Base-by-base conservation (phyloP, 768 basidiomycete genomes). In the Russula vinacea region DNA sequence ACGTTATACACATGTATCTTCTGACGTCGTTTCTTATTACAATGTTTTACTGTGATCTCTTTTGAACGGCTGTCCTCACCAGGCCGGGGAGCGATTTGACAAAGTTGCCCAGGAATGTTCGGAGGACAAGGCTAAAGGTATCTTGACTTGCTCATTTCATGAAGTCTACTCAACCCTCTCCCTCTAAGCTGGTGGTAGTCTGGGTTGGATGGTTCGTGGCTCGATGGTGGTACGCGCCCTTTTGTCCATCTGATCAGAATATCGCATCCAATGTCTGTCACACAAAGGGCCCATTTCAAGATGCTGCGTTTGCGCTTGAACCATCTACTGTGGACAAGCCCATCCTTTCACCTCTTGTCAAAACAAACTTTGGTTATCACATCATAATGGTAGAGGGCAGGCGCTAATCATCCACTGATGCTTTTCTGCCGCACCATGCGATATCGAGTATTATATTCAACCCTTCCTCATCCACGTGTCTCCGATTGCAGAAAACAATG, bases 381-480 rank as follows among this genome's bases (percentile, higher is more conserved):
- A 86, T 94, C 70, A 92, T 94, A 73, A 90, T 94, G 89, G 91
- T 92, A 8, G 91, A 94, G 76, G 91, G 90, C 19, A 83, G 91
- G 42, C 83, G 89, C 40, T 85, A 64, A 42, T 6, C 10, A 22
- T 50, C 24, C 6, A 7, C 47, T 29, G 10, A 17, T 22, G 22
- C 3, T n/a, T 3, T 2, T 13, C n/a, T 44, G 13, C 49, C n/a
- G 14, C 24, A 35, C 7, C 16, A 49, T 22, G 11, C 42, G 24
- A 26, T 58, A 49, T 62, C 37, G n/a, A n/a, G 22, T 33, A 59
- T 64, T 37, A 17, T 33, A 59, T 64, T 37, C 44, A 35, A 26
- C 39, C 35, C 14, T 8, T 45, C 50, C 42, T 33, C 42, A 45
- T 37, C 52, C 52, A 54, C 22, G 13, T 52, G n/a, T 10, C 32